These are phyloP conservation scores for Backusella mclennaniae DNA, from an alignment of 192 early-diverging fungal genomes.

Conservation along the genomic window DNA sequence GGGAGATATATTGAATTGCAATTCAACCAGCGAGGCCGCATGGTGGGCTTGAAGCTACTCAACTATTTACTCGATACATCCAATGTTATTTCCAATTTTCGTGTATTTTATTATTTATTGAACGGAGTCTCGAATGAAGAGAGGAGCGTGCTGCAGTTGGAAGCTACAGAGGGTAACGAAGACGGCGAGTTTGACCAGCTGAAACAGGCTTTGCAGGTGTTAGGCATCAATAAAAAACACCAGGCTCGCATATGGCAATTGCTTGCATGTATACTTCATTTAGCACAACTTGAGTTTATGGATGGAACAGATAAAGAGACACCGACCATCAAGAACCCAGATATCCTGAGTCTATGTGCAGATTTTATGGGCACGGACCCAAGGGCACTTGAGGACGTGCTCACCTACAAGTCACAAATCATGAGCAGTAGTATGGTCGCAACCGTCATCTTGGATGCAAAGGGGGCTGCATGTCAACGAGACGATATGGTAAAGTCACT, in stretches of 20 bases:
- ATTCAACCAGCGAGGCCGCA: conserved; percentile 84
- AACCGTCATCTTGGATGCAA: conserved; percentile 74
- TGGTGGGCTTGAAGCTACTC: conserved; percentile 83
- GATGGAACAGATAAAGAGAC: conserved; percentile 70
- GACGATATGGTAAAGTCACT: conserved; percentile 72
- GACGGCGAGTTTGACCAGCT: conserved; percentile 55
- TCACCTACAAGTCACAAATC: conserved; percentile 79
- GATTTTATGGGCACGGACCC: conserved; percentile 81
- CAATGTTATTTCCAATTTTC: conserved; percentile 86
- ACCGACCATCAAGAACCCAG: conserved; percentile 71
- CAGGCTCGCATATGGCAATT: conserved; percentile 83
- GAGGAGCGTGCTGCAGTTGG: conserved; percentile 67
- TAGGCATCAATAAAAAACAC: conserved; percentile 81
- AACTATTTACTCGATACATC: conserved; percentile 87
- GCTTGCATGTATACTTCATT: conserved; percentile 80
- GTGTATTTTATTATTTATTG: conserved; percentile 93
- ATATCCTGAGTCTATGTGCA: conserved; percentile 71
- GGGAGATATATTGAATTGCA: conserved; percentile 86
- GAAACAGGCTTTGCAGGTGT: conserved; percentile 75
- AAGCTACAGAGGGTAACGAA: conserved; percentile 60
- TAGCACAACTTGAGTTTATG: conserved; percentile 85
- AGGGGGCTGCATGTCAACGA: conserved; percentile 65
- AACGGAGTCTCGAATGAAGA: conserved; percentile 79
- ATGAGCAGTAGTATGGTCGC: conserved; percentile 78
- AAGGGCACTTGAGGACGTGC: conserved; percentile 65